These are phyloP conservation scores for Penicillium coffeae DNA, from an alignment of 495 filamentous ascomycete genomes.

Conservation along the genomic window DNA sequence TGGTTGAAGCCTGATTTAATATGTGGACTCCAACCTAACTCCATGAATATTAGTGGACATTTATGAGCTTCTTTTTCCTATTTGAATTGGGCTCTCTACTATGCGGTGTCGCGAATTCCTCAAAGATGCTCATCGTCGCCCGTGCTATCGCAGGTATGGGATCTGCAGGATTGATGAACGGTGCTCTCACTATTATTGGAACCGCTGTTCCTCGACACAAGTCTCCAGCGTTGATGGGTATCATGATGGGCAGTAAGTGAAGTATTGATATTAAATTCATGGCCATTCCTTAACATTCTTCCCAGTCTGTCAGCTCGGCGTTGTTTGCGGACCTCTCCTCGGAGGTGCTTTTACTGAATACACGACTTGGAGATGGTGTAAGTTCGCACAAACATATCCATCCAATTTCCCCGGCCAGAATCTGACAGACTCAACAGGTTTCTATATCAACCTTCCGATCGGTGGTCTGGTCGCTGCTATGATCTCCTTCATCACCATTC, in stretches of 20 bases:
- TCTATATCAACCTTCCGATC: slow-evolving; percentile 63
- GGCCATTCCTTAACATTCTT: slow-evolving; percentile 2
- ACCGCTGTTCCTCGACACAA: slow-evolving; percentile 42
- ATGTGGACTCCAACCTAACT: not conserved
- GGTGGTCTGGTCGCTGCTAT: slow-evolving; percentile 47
- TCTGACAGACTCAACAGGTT: slow-evolving; percentile 32
- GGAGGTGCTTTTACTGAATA: slow-evolving; percentile 57
- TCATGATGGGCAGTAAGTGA: slow-evolving; percentile 35
- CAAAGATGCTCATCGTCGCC: slow-evolving; percentile 43
- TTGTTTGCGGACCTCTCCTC: slow-evolving; percentile 50
- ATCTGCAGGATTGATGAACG: slow-evolving; percentile 47
- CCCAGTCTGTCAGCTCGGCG: slow-evolving; percentile 30
- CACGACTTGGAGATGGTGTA: slow-evolving; percentile 53
- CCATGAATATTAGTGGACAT: slow-evolving; percentile 24
- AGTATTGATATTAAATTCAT: slow-evolving; percentile 13
- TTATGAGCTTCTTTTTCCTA: slow-evolving; percentile 31
- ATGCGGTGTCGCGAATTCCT: slow-evolving; percentile 40
- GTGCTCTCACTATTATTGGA: slow-evolving; percentile 49
- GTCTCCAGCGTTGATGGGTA: slow-evolving; percentile 36
- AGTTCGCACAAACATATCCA: slow-evolving; percentile 8
- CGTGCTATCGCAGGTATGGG: slow-evolving; percentile 43
- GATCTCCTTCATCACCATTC: slow-evolving; percentile 46
- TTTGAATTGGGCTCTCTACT: slow-evolving; percentile 44
- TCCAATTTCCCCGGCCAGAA: not conserved
- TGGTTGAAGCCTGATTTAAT: not conserved